Percentiles rank a stretch among this genome's conserved stretches.
These are phyloP conservation scores for Pseudogymnoascus sp. DNA, from an alignment of 2,329 filamentous ascomycete genomes.

Conservation along the genomic window DNA sequence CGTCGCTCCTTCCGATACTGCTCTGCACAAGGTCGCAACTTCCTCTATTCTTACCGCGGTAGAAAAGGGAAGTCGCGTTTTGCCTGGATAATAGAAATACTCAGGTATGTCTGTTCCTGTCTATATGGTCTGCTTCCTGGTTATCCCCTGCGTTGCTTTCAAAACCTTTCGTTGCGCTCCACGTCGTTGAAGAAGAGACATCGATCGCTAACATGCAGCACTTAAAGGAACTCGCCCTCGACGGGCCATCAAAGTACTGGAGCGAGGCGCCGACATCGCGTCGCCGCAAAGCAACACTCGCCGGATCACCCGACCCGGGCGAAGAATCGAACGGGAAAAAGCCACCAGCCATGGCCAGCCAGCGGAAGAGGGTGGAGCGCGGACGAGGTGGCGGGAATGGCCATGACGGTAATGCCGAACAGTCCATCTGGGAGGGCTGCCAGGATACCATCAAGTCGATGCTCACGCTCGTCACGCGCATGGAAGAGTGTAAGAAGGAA, in stretches of 20 bases:
- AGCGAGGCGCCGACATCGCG: not conserved
- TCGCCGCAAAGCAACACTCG: not conserved
- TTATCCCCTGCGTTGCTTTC: constrained; percentile 1
- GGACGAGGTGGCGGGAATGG: not conserved
- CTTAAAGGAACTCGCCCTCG: constrained; percentile 5
- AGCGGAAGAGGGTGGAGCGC: constrained; percentile 5
- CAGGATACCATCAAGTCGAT: not conserved
- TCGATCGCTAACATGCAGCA: not conserved
- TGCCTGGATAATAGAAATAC: constrained; percentile 8
- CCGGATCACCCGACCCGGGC: not conserved
- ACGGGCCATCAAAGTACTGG: constrained; percentile 8
- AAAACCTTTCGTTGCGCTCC: not conserved
- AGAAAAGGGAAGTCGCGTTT: not conserved
- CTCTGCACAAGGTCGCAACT: constrained; percentile 3
- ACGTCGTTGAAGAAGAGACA: not conserved
- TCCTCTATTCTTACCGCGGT: constrained; percentile 3
- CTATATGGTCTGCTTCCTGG: constrained; percentile 6
- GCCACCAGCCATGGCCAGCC: not conserved
- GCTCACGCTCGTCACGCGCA: not conserved
- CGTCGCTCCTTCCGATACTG: not conserved
- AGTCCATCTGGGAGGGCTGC: constrained; percentile 1
- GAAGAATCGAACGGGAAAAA: constrained; percentile 1
- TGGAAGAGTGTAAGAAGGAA: not conserved
- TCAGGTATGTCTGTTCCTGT: constrained; percentile 8
- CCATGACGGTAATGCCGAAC: not conserved